Base-by-base conservation (phyloP, 73 alveolate species). In the Paramecium caudatum region DNA sequence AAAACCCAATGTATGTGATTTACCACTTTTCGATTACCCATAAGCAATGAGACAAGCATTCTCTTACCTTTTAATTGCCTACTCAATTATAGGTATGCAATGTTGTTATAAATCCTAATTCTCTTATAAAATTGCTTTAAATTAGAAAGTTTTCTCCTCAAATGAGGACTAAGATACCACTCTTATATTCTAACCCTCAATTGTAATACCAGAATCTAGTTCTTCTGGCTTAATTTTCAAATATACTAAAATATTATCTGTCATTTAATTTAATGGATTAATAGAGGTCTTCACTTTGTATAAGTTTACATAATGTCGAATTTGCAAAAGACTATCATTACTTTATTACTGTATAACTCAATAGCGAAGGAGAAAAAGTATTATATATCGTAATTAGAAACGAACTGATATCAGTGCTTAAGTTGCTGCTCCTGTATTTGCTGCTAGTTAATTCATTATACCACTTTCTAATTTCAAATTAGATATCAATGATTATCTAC, bases 341-440 rank as follows among this genome's bases (percentile, higher is more conserved):
- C 87, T 98, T 98, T 91, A 94, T 98, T 37, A 98, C 99, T 33
- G 99, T 96, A 12, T 95, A 98, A 93, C 93, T 98, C 21, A 98
- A 97, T 61, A 98, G 98, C 30, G 98, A 98, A 21, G 99, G 99
- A 47, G 99, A 98, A 91, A 97, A 94, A 92, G 97, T 94, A 91
- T 13, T 19, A 21, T 30, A 21, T 17, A 47, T 15, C 21, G 5
- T 30, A 5, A 47, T 15, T 82, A 94, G 97, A 92, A 99, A 82
- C 91, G 99, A 87, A 98, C 99, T 13, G 98, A 98, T 91, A 98
- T 98, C 23, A 96, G 99, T 48, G 99, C 97, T 34, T 93, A 96
- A 68, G 99, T 98, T 17, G 91, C 98, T 10, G 97, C 96, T 43
- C 99, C 99, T 19, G 94, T 96, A 46, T 98, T 98, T 90, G 95